A percentile compares a stretch with the other conserved stretches of the same genome.
These are phyloP conservation scores for Epichloe glyceriae DNA, from an alignment of 2,329 filamentous ascomycete genomes.

Conservation along the genomic window DNA sequence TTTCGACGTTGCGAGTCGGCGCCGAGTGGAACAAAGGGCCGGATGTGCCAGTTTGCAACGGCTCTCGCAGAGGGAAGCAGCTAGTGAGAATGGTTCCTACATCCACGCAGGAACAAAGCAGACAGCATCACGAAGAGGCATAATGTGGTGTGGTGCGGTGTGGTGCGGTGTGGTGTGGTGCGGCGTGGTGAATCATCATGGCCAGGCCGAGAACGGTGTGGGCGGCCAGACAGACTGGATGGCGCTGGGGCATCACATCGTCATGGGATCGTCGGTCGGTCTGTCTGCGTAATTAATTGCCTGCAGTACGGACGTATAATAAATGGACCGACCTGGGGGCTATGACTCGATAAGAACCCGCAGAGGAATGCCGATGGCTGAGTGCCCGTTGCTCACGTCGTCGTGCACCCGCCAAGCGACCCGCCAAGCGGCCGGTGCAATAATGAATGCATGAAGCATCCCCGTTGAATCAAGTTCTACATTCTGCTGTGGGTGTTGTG, in stretches of 20 bases:
- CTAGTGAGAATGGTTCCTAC: background rate
- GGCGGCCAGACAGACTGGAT: background rate
- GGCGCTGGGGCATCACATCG: background rate
- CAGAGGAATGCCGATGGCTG: background rate
- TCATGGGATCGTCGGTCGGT: background rate
- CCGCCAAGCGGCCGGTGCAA: background rate
- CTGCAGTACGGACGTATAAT: no score
- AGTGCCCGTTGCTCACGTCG: background rate
- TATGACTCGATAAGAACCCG: no score
- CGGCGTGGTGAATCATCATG: slow-evolving; percentile 1
- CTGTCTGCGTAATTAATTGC: no score
- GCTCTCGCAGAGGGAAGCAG: background rate
- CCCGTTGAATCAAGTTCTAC: no score
- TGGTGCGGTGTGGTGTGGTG: background rate
- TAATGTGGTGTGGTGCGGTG: background rate
- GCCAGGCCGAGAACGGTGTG: slow-evolving; percentile 1
- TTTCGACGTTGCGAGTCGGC: background rate
- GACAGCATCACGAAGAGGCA: background rate
- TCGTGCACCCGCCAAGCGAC: background rate
- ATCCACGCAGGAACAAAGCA: background rate
- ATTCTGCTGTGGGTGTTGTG: no score
- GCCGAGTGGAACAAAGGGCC: background rate
- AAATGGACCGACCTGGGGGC: no score
- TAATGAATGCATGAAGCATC: no score
- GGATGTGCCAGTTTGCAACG: no score